phyloP scores from a whole-genome alignment of 306 rosid genomes.

The Prosopis cineraria region DNA sequence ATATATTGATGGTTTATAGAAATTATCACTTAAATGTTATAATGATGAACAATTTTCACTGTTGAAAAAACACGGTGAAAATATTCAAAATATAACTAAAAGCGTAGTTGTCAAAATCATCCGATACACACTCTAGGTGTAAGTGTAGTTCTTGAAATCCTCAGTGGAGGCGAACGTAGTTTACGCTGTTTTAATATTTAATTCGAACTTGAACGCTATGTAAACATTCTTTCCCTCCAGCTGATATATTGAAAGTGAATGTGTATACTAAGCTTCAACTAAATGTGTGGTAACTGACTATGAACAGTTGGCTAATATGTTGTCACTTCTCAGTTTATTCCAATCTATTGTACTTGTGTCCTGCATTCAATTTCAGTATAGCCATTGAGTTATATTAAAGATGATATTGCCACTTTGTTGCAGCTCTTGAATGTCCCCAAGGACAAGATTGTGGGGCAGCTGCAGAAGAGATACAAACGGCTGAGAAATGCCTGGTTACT shows the following conservation, averaged over 20 bases:
- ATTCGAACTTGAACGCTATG: neutral
- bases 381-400: conserved; percentile 12
- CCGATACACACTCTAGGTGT: neutral
- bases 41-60: neutral
- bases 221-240: neutral
- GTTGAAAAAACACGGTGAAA: neutral
- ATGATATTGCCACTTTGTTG: conserved; percentile 35
- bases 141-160: neutral
- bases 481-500: conserved; percentile 36
- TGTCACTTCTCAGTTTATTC: neutral
- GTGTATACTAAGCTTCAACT: neutral
- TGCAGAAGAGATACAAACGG: conserved; percentile 45
- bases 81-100: neutral
- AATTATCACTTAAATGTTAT: neutral
- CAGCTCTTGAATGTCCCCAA: conserved; percentile 56
- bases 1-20: neutral
- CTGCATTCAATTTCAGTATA: conserved; percentile 2
- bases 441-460: conserved; percentile 45
- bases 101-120: neutral
- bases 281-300: neutral
- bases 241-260: neutral
- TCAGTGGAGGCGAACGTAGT: neutral
- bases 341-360: conserved; percentile 6
- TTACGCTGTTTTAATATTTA: neutral
- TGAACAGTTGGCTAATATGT: neutral